Evolutionary conservation across 495 filamentous ascomycete species (phyloP).

Genomic region (Astrothelium macrocarpum): DNA sequence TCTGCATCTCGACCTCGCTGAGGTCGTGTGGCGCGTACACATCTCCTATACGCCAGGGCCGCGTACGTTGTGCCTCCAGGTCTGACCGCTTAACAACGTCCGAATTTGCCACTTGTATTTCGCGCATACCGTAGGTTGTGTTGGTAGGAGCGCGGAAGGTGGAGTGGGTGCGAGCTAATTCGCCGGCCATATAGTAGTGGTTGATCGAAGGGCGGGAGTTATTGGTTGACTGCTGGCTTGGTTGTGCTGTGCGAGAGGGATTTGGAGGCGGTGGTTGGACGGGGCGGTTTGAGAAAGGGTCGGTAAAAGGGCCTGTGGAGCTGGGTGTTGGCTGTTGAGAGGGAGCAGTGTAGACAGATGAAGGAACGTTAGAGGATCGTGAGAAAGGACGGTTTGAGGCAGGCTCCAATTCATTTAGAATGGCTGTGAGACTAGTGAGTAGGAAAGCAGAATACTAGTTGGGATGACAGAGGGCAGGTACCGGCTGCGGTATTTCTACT

Average conservation of each 20-base stretch:
- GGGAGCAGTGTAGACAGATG: background rate
- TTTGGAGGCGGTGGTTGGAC: no score
- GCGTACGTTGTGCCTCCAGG: conserved; percentile 16
- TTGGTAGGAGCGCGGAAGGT: no score
- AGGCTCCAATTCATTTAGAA: background rate
- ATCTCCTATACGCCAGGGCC: conserved; percentile 65
- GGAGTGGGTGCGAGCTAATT: no score
- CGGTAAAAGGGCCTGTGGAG: background rate
- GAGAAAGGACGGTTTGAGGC: background rate
- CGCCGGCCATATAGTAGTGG: no score
- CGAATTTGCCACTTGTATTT: no score
- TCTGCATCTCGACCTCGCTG: conserved; percentile 54
- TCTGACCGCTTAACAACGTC: conserved; percentile 12
- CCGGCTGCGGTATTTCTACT: background rate
- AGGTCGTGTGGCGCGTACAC: conserved; percentile 88
- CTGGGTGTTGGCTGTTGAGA: background rate
- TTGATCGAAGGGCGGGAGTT: no score
- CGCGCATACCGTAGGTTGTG: no score
- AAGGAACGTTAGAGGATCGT: background rate
- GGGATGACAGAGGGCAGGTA: background rate
- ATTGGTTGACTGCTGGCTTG: no score
- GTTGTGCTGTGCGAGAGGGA: no score
- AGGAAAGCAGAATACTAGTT: background rate
- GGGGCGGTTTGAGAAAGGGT: no score
- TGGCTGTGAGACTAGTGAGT: background rate